Evolutionary conservation across 2,329 filamentous ascomycete genomes (phyloP), one percentile per base, ranked within the genome.

Genomic region (Aspergillus nomiae): DNA sequence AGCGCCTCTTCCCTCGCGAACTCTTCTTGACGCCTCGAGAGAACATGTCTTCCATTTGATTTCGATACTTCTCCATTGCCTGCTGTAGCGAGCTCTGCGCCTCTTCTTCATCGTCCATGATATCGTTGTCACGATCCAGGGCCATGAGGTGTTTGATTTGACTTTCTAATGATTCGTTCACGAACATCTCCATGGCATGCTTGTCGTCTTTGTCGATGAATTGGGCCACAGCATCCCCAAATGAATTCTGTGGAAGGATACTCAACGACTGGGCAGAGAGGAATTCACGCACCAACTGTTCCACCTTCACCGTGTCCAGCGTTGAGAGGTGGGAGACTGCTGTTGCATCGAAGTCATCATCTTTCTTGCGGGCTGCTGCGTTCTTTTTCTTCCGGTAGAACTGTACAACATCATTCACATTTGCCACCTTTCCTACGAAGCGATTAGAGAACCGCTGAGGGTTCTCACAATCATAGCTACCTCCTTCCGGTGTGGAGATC

Each of bases 121-220:
- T 86, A 56, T 91, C 87, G 50, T 92, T 87, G 0, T 87, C 84
- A 53, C 90, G 87, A 7, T 89, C 86, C 4, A 92, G 79, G 1
- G 84, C 81, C 38, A 94, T 81, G 71, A 94, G 83, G 65, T 90
- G 86, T 68, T 88, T 88, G 21, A 94, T 85, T 71, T 93, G 90
- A 26, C 85, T 87, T 2, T 86, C 84, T 2, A 94, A 80, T 16
- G 89, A 90, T 36, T 92, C 89, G 26, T 85, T 86, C 11, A 94
- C 89, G 70, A 94, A 94, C 50, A 88, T 82, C 72, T 94, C 89
- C 89, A 98, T 92, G 3, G 92, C 92, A 70, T 95, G 89, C 74
- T 94, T 96, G 80, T 99, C 95, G 68, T 97, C 92, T 69, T 98
- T 98, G 75, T 94, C 89, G 30, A 99, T 92, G 71, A 95, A 99